phyloP scores from a whole-genome alignment of 306 rosid genomes.

The Luffa aegyptiaca region DNA sequence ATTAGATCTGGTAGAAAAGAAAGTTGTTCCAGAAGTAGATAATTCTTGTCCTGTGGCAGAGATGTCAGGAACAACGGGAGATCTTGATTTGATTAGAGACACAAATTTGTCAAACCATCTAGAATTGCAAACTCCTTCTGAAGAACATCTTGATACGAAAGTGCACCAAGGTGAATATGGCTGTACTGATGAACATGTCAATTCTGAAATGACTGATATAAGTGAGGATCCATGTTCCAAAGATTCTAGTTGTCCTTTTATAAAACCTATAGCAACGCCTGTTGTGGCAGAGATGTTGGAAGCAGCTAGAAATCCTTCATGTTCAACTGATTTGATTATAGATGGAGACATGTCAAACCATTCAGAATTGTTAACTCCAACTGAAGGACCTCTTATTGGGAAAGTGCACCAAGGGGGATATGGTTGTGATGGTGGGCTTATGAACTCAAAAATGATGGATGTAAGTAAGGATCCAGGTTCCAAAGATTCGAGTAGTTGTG shows the following conservation, averaged over 20 bases:
- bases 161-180: no score
- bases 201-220: no score
- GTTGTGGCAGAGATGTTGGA: conserved; percentile 9
- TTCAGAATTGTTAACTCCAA: conserved; percentile 5
- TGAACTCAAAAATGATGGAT: conserved; percentile 18
- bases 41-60: conserved; percentile 14
- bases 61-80: no score
- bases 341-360: conserved; percentile 18
- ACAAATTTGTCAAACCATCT: no score
- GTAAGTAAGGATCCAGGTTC: conserved; percentile 18
- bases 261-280: no score
- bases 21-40: conserved; percentile 18
- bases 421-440: conserved; percentile 21
- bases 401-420: conserved; percentile 24
- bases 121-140: no score
- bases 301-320: conserved; percentile 1
- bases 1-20: conserved; percentile 18
- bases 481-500: conserved; percentile 20
- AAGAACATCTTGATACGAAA: no score
- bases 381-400: conserved; percentile 13
- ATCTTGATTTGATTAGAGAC: no score
- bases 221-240: no score
- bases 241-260: no score
- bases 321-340: conserved; percentile 8
- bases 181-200: no score